Conservation (phyloP, 2,329 filamentous ascomycete genomes). For the Pestalotiopsis sp. region DNA sequence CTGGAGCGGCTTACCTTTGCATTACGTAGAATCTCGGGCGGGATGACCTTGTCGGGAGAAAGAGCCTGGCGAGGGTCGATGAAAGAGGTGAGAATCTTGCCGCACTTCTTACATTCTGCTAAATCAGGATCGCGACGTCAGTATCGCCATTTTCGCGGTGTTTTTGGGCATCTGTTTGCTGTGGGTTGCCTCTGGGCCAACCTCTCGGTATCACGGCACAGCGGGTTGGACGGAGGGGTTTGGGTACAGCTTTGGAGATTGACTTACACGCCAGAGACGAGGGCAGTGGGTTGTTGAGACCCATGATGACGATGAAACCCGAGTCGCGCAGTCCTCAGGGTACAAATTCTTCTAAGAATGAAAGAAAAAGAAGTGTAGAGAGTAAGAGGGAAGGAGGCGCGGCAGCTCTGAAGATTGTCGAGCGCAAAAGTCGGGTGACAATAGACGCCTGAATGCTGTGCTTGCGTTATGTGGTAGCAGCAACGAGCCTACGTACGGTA, state of each 20-base stretch:
- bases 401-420: not conserved
- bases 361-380: not conserved
- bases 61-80: constrained; percentile 92
- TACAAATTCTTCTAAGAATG: not conserved
- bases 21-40: constrained; percentile 81
- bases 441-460: not conserved
- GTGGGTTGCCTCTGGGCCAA: not conserved
- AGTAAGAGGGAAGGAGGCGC: not conserved
- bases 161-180: not conserved
- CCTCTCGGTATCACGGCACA: not conserved
- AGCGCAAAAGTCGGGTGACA: not conserved
- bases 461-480: not conserved
- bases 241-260: constrained; percentile 15
- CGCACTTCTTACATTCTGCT: constrained; percentile 98
- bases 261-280: constrained; percentile 68
- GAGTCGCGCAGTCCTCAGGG: not conserved
- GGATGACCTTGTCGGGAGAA: constrained; percentile 96
- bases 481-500: not conserved
- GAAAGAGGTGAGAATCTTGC: constrained; percentile 93
- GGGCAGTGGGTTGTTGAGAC: constrained; percentile 66
- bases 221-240: constrained; percentile 17
- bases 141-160: constrained; percentile 12
- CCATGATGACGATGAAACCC: constrained; percentile 43
- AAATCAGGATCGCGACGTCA: constrained; percentile 19
- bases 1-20: constrained; percentile 69